A percentile compares a stretch with the other conserved stretches of the same genome.
Conservation (phyloP, 495 filamentous ascomycete species). For the Penicillium samsonianum region DNA sequence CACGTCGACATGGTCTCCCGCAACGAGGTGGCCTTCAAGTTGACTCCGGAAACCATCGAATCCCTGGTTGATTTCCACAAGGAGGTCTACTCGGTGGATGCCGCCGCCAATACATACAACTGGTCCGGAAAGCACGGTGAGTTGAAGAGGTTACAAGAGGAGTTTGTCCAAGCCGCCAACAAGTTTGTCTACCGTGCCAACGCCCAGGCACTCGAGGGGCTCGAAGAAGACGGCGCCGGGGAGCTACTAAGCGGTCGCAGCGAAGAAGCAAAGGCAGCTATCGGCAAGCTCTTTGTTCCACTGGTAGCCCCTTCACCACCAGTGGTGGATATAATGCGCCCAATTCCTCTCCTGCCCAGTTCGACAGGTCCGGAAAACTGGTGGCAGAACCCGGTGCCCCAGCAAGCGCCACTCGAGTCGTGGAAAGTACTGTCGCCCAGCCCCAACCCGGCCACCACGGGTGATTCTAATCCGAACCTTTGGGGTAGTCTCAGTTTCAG, state of each 20-base stretch:
- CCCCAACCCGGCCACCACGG: conserved; percentile 67
- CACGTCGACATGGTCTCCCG: conserved; percentile 98
- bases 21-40: conserved; percentile 97
- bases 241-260: conserved; percentile 90
- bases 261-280: conserved; percentile 87
- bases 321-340: conserved; percentile 87
- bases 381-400: conserved; percentile 65
- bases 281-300: conserved; percentile 84
- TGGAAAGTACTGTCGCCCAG: conserved; percentile 95
- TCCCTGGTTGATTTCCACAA: conserved; percentile 94
- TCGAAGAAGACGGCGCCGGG: conserved; percentile 96
- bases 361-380: conserved; percentile 75
- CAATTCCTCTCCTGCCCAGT: conserved; percentile 81
- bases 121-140: conserved; percentile 98
- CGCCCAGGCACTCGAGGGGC: conserved; percentile 85
- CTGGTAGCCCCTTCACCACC: conserved; percentile 90
- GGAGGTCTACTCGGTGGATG: conserved; percentile 91
- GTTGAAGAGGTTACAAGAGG: conserved; percentile 95
- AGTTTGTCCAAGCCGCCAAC: conserved; percentile 96
- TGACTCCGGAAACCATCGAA: conserved; percentile 97
- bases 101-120: conserved; percentile 84
- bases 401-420: conserved; percentile 74
- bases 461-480: conserved; percentile 69
- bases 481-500: conserved; percentile 78
- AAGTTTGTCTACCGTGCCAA: conserved; percentile 93